These are phyloP conservation scores for Malus hybrid DNA, from an alignment of 331 rosid species.

Conservation along the genomic window DNA sequence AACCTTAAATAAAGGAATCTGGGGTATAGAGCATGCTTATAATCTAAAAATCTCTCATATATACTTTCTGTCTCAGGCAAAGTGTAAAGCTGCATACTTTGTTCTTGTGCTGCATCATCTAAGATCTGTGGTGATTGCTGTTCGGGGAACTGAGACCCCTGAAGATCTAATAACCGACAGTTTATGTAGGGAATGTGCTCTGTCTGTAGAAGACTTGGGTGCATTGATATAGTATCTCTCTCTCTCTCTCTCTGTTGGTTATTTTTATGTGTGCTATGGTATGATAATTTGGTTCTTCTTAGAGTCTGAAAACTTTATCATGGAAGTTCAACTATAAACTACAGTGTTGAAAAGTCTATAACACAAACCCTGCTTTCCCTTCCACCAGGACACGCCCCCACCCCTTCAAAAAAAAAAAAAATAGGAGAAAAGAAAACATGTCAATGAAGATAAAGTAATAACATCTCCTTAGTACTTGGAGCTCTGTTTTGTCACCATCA, in stretches of 20 bases:
- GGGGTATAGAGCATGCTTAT: not conserved
- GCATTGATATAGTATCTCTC: slow-evolving; percentile 68
- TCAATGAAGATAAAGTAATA: not conserved
- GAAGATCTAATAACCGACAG: slow-evolving; percentile 93
- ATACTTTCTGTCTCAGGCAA: slow-evolving; percentile 44
- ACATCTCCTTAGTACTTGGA: not conserved
- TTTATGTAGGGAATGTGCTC: slow-evolving; percentile 64
- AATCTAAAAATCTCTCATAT: not conserved
- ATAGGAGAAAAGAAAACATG: not conserved
- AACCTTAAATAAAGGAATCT: not conserved
- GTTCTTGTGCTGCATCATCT: slow-evolving; percentile 77
- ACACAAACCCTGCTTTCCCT: too few species aligned
- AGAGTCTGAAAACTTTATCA: not conserved
- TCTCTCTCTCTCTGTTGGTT: not conserved
- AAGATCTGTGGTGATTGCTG: slow-evolving; percentile 60
- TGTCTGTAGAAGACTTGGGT: slow-evolving; percentile 68
- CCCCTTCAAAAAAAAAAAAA: not conserved
- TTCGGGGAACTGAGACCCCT: slow-evolving; percentile 96
- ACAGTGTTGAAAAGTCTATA: not conserved
- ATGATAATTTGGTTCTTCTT: not conserved
- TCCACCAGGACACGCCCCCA: too few species aligned
- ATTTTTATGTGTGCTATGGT: not conserved
- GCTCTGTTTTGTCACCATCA: not conserved
- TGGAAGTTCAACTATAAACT: not conserved
- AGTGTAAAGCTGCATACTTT: slow-evolving; percentile 85